Evolutionary conservation across 805 yeast genomes (phyloP).

Genomic region (Yarrowia sp.): DNA sequence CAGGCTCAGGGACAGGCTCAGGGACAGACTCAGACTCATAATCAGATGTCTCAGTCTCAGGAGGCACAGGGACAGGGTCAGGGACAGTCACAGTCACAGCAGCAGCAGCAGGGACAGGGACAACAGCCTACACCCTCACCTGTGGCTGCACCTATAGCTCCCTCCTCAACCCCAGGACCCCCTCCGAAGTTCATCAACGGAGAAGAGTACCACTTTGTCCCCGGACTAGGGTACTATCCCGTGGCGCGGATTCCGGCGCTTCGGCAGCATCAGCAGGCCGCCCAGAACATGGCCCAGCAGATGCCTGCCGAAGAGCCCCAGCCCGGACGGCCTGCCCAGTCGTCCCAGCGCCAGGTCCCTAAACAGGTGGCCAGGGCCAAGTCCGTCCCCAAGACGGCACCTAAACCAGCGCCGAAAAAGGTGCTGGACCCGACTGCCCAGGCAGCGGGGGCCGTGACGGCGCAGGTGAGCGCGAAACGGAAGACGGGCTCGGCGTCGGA

Average conservation of each 20-base stretch:
- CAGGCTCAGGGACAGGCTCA: too few species aligned
- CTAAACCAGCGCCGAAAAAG: neutral
- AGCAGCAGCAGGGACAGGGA: too few species aligned
- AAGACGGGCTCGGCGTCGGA: neutral
- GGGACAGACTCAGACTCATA: too few species aligned
- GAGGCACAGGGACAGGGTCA: too few species aligned
- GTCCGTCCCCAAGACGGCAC: neutral
- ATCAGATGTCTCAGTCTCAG: too few species aligned
- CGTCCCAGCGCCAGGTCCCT: too few species aligned
- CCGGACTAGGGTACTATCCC: conserved; percentile 13
- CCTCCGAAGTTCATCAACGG: conserved; percentile 20
- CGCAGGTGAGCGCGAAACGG: neutral
- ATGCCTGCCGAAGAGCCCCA: neutral
- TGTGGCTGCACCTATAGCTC: neutral
- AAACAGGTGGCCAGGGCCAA: too few species aligned
- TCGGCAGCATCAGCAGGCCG: neutral
- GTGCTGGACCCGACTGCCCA: neutral
- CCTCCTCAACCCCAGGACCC: neutral
- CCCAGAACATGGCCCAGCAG: neutral
- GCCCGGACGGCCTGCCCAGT: too few species aligned
- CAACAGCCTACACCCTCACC: too few species aligned
- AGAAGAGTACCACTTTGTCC: conserved; percentile 5
- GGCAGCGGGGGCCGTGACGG: neutral
- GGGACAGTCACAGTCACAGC: too few species aligned
- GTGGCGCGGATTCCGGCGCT: neutral